Evolutionary conservation across 345 rosid genomes (phyloP).

Genomic region (Eucalyptus curtisii): DNA sequence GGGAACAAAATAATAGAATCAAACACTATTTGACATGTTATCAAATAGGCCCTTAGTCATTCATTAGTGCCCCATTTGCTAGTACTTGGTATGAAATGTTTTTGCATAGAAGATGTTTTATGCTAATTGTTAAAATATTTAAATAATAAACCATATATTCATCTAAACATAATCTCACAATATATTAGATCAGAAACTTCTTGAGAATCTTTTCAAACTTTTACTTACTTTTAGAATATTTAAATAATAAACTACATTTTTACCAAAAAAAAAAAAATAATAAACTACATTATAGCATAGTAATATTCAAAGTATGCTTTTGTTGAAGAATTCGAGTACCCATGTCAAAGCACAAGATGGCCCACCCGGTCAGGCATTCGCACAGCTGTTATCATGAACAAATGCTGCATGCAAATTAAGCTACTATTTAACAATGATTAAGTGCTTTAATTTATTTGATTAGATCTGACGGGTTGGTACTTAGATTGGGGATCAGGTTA

Average conservation of each 20-base stretch:
- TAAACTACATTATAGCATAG: no score
- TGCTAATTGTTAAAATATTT: no score
- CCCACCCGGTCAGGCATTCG: not conserved
- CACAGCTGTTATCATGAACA: not conserved
- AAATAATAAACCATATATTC: no score
- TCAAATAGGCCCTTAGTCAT: not conserved
- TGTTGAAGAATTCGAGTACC: not conserved
- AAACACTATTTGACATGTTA: fast-evolving
- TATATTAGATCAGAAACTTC: no score
- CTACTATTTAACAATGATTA: not conserved
- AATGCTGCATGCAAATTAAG: not conserved
- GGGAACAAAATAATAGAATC: no score
- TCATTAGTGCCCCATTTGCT: not conserved
- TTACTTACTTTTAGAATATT: no score
- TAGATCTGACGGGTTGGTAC: not conserved
- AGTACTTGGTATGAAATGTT: not conserved
- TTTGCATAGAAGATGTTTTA: no score
- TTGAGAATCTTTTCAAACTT: no score
- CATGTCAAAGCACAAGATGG: not conserved
- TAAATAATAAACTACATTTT: no score
- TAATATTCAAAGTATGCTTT: not conserved
- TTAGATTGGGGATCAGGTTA: not conserved
- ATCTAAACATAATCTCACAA: no score
- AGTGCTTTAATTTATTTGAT: not conserved
- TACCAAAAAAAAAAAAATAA: no score